These are phyloP conservation scores for Lachnellula arida DNA, from an alignment of 2,329 filamentous ascomycete species.

Conservation along the genomic window DNA sequence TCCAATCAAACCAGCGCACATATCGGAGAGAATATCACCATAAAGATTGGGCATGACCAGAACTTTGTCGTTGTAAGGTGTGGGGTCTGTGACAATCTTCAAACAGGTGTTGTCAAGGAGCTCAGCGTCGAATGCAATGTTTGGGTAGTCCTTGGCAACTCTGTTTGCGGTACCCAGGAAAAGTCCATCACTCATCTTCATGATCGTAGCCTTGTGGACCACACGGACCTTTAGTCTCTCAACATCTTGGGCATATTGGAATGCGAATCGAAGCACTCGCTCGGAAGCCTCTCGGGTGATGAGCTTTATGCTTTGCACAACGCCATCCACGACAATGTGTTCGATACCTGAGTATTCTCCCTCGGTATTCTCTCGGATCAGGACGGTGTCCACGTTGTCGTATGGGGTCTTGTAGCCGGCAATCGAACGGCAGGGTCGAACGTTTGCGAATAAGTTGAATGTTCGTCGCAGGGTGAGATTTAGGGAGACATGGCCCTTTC, in stretches of 20 bases:
- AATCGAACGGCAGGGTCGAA: conserved; percentile 95
- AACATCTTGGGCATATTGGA: conserved; percentile 93
- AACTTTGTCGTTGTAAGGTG: conserved; percentile 98
- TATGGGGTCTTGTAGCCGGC: conserved; percentile 98
- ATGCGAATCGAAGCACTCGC: conserved; percentile 93
- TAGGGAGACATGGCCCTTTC: conserved; percentile 98
- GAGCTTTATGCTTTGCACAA: conserved; percentile 99
- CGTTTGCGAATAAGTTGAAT: conserved; percentile 99
- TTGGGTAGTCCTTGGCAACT: conserved; percentile 90
- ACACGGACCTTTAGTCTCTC: conserved; percentile 95
- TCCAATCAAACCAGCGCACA: conserved; percentile 98
- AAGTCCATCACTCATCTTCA: conserved; percentile 99
- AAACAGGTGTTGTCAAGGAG: conserved; percentile 98
- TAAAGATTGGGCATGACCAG: conserved; percentile 98
- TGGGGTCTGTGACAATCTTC: conserved; percentile 95
- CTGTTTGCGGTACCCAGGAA: conserved; percentile 85
- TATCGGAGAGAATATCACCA: conserved; percentile 98
- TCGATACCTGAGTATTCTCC: conserved; percentile 99
- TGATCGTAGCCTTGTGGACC: conserved; percentile 99
- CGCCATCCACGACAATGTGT: conserved; percentile 95
- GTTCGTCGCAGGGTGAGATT: conserved; percentile 98
- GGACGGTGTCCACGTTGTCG: conserved; percentile 91
- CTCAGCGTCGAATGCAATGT: conserved; percentile 95
- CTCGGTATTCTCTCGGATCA: conserved; percentile 99
- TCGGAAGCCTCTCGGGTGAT: conserved; percentile 94